Conservation (phyloP, 2,329 filamentous ascomycete species). For the Amphichorda felina region DNA sequence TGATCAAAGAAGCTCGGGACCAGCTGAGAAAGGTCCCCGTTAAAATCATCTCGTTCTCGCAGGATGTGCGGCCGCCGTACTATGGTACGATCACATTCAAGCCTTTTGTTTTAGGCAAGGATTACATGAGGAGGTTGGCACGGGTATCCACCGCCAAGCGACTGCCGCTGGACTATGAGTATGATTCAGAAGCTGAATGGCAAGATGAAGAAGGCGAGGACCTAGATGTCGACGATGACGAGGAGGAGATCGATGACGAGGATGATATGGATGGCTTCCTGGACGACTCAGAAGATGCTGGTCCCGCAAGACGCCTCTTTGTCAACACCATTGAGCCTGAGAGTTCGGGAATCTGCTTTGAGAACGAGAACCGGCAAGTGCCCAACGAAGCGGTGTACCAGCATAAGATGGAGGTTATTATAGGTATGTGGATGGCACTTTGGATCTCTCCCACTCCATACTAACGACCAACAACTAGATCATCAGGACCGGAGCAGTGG, state of each 20-base stretch:
- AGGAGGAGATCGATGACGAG: conserved; percentile 62
- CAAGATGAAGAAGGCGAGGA: conserved; percentile 63
- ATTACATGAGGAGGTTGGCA: conserved; percentile 38
- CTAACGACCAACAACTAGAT: neutral
- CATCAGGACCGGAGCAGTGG: neutral
- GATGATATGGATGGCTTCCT: conserved; percentile 85
- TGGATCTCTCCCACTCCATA: neutral
- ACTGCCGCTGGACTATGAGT: conserved; percentile 67
- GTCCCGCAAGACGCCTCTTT: conserved; percentile 42
- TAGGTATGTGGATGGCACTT: conserved; percentile 35
- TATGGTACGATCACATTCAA: conserved; percentile 59
- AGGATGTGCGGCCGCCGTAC: conserved; percentile 59
- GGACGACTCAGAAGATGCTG: conserved; percentile 69
- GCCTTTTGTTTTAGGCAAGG: conserved; percentile 28
- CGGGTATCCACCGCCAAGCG: conserved; percentile 39
- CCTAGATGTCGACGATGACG: conserved; percentile 53
- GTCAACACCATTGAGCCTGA: conserved; percentile 63
- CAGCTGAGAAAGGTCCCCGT: conserved; percentile 44
- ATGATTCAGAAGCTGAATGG: conserved; percentile 82
- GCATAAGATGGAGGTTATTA: conserved; percentile 65
- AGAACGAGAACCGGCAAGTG: conserved; percentile 40
- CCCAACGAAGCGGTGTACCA: conserved; percentile 38
- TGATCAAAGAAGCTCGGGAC: conserved; percentile 19
- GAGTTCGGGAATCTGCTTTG: conserved; percentile 76
- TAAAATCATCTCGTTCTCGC: conserved; percentile 50